Percentiles rank a stretch among this genome's conserved stretches.
Conservation (phyloP, 352 stramenopile genomes). For the Plasmopara muralis region DNA sequence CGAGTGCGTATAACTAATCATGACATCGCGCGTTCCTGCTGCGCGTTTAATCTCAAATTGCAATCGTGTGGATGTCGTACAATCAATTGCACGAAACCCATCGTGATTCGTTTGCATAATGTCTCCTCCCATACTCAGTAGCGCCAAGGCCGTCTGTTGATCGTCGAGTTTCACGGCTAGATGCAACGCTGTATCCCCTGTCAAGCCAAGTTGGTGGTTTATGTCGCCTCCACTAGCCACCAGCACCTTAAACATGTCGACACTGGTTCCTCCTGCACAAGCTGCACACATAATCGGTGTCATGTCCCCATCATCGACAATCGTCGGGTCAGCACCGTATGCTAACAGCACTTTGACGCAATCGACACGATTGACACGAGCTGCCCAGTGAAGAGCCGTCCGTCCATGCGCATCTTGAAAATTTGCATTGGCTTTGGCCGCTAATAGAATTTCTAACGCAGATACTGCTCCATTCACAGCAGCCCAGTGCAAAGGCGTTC, state of each 20-base stretch:
- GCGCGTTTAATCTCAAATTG: constrained; percentile 74
- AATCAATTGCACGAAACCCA: constrained; percentile 59
- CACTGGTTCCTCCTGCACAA: constrained; percentile 54
- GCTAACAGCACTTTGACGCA: constrained; percentile 50
- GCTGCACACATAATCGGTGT: constrained; percentile 69
- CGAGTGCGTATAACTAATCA: constrained; percentile 85
- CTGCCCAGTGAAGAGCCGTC: constrained; percentile 71
- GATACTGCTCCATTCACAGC: constrained; percentile 58
- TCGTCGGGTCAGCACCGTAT: constrained; percentile 54
- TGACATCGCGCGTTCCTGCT: constrained; percentile 66
- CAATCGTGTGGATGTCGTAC: constrained; percentile 64
- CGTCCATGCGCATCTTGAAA: constrained; percentile 59
- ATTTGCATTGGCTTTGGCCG: constrained; percentile 54
- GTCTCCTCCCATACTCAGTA: constrained; percentile 65
- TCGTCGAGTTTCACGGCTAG: constrained; percentile 79
- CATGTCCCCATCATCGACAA: constrained; percentile 71
- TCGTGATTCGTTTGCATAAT: constrained; percentile 74
- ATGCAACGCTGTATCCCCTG: constrained; percentile 68
- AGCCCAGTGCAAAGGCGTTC: constrained; percentile 74
- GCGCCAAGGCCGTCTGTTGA: constrained; percentile 54
- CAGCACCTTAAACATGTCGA: constrained; percentile 71
- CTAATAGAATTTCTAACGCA: constrained; percentile 53
- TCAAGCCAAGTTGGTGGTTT: constrained; percentile 59
- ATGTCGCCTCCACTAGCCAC: constrained; percentile 58
- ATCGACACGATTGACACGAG: constrained; percentile 64